Percentiles rank a stretch among this genome's conserved stretches.
phyloP scores from a whole-genome alignment of 371 early-diverging fungal species.

The Rhizopus arrhizus region DNA sequence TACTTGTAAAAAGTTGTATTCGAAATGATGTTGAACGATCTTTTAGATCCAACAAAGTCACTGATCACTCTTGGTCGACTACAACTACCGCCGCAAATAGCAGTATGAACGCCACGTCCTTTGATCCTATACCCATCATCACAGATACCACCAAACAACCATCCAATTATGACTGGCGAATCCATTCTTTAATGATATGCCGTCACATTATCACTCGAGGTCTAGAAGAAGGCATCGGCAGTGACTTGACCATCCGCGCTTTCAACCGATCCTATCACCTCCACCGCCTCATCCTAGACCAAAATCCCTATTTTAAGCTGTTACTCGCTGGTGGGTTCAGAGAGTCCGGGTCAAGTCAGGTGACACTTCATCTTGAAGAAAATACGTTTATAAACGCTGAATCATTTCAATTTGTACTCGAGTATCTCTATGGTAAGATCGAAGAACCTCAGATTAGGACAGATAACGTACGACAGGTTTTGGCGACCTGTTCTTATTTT shows the following conservation, averaged over 20 bases:
- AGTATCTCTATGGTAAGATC: conserved; percentile 51
- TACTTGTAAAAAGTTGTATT: neutral
- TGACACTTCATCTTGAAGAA: conserved; percentile 60
- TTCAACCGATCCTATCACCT: conserved; percentile 58
- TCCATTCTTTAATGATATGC: conserved; percentile 46
- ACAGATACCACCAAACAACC: neutral
- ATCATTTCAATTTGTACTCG: conserved; percentile 60
- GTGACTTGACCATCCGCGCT: conserved; percentile 57
- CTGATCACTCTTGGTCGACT: conserved; percentile 23
- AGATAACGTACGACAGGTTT: conserved; percentile 46
- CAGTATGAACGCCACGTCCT: no score
- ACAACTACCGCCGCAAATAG: neutral
- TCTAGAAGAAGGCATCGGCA: conserved; percentile 55
- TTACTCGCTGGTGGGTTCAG: conserved; percentile 58
- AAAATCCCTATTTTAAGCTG: conserved; percentile 58
- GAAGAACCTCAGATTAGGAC: conserved; percentile 39
- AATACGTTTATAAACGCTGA: conserved; percentile 57
- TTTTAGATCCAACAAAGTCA: conserved; percentile 22
- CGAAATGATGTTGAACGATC: conserved; percentile 2
- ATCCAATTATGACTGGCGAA: conserved; percentile 44
- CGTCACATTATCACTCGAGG: conserved; percentile 60
- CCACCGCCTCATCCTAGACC: conserved; percentile 60
- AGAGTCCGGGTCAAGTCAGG: conserved; percentile 41
- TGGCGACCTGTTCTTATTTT: conserved; percentile 67
- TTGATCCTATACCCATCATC: neutral